Conservation (phyloP, 2,329 filamentous ascomycete genomes). For the Colletotrichum sp. region DNA sequence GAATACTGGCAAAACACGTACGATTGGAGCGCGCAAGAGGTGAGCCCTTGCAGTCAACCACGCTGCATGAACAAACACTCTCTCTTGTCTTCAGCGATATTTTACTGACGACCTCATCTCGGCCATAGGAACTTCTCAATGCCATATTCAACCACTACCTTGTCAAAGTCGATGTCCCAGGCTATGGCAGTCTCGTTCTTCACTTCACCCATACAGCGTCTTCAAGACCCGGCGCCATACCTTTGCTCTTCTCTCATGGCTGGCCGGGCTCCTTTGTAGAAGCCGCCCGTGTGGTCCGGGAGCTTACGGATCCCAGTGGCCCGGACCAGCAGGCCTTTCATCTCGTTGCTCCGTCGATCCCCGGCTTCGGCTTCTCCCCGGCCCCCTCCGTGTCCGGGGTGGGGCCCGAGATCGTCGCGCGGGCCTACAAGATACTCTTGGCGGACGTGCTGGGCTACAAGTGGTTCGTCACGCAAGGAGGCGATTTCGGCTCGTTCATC, state of each 20-base stretch:
- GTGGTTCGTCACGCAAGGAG: constrained; percentile 35
- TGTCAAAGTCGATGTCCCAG: constrained; percentile 20
- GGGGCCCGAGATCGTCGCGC: constrained; percentile 30
- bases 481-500: constrained; percentile 31
- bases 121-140: not conserved
- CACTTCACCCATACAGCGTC: constrained; percentile 36
- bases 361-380: constrained; percentile 49
- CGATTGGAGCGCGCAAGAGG: not conserved
- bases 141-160: constrained; percentile 13
- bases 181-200: constrained; percentile 24
- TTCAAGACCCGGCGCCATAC: constrained; percentile 34
- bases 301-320: constrained; percentile 29
- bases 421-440: constrained; percentile 43
- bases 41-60: not conserved
- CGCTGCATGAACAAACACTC: not conserved
- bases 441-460: constrained; percentile 38
- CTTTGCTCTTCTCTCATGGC: constrained; percentile 46
- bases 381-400: constrained; percentile 34
- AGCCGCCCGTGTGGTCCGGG: constrained; percentile 33
- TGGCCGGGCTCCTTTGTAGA: constrained; percentile 49
- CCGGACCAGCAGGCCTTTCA: constrained; percentile 44
- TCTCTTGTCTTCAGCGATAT: too few relatives aligned
- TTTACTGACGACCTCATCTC: not conserved
- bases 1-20: not conserved
- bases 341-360: constrained; percentile 48